A percentile compares a stretch with the other conserved stretches of the same genome.
phyloP scores from a whole-genome alignment of 2,329 filamentous ascomycete species.

The Stemphylium vesicarium region DNA sequence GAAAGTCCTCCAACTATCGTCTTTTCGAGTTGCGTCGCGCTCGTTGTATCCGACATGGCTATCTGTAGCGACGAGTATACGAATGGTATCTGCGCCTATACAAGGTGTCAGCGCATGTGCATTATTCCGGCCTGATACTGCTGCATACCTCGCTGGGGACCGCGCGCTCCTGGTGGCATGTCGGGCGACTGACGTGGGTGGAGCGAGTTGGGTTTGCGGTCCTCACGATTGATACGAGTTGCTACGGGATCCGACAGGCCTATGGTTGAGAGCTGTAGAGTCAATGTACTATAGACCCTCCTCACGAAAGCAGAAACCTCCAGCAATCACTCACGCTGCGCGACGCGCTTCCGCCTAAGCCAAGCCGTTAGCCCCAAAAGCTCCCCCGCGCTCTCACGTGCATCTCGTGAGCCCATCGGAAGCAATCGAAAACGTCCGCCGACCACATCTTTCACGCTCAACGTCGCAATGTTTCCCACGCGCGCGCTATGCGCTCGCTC shows the following conservation, averaged over 20 bases:
- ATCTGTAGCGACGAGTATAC: conserved; percentile 91
- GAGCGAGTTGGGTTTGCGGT: background rate
- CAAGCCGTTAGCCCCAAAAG: conserved; percentile 25
- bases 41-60: conserved; percentile 98
- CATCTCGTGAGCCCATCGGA: conserved; percentile 19
- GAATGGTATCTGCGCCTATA: conserved; percentile 79
- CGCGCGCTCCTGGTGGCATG: conserved; percentile 39
- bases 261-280: background rate
- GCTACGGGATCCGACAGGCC: background rate
- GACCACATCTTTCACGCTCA: conserved; percentile 36
- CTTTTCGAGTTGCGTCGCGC: conserved; percentile 88
- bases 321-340: conserved; percentile 13
- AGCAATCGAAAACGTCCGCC: conserved; percentile 27
- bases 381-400: conserved; percentile 37
- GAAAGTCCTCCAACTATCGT: conserved; percentile 96
- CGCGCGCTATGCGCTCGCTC: conserved; percentile 70
- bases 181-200: background rate
- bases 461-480: conserved; percentile 69
- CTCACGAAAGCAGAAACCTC: background rate
- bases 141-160: conserved; percentile 36
- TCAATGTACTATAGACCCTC: background rate
- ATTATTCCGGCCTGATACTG: background rate
- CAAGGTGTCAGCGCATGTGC: conserved; percentile 13
- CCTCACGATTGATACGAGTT: background rate
- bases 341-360: conserved; percentile 42